Base-by-base conservation (phyloP, 2,329 filamentous ascomycete species). In the Fusarium sp. region DNA sequence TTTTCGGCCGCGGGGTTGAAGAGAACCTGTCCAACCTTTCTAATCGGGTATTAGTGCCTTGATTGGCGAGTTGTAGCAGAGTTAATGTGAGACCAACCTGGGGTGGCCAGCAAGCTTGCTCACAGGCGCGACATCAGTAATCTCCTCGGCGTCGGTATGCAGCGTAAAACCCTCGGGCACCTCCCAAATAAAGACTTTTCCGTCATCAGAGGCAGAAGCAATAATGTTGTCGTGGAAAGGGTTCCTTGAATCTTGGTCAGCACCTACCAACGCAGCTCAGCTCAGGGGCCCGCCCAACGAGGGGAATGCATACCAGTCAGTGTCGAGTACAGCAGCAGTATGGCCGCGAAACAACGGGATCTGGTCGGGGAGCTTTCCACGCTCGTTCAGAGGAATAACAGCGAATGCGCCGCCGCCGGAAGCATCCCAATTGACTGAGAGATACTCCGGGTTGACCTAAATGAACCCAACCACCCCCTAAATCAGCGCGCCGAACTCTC, bases 401-500 rank as follows among this genome's bases (percentile, higher is more conserved):
- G 96, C 96, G 77, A 99, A 98, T 73, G 96, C 95, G 77, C 96
- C 96, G 75, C 96, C 96, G 67, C 96, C 96, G 78, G 93, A 92
- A 37, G 96, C 87, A 82, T 99, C 95, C 96, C 96, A 99, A 86
- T 99, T 99, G 83, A 99, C 94, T 8, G 96, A 91, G 73, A 99
- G 87, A 80, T 96, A 98, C 80, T 97, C 90, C 48, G 96, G 94
- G 80, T 99, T 99, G 79, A 89, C 96, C 94, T 96, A 77, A 74
- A 72, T 42, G 25, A 61, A 53, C 39, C 58, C 67, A 60, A 71
- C 45, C 64, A 64, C 57, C 67, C 67, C 65, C 53, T 63, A 66
- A 62, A 72, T 73, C 70, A 71, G 73, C 72, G 62, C 71, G 60
- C 61, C 47, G 58, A 51, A 47, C 58, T 69, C 57, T 59, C 58